A percentile compares a stretch with the other conserved stretches of the same genome.
Conservation (phyloP, 345 rosid species). For the Gossypium mustelinum region DNA sequence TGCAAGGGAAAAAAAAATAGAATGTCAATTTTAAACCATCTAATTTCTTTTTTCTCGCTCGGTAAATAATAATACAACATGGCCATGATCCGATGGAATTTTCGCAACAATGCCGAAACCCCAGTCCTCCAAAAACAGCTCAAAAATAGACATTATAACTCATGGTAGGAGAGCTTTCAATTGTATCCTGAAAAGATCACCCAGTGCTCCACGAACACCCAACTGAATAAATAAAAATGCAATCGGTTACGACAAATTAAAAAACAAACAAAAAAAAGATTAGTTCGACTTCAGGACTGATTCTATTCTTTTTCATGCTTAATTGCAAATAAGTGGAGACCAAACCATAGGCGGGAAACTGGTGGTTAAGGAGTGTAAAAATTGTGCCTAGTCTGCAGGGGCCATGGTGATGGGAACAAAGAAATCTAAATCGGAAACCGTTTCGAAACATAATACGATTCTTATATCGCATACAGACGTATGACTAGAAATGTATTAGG, state of each 20-base stretch:
- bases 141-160: constrained; percentile 7
- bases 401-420: not conserved
- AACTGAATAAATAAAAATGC: constrained; percentile 41
- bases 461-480: not conserved
- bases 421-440: not conserved
- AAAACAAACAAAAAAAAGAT: not conserved
- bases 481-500: not conserved
- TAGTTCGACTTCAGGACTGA: not conserved
- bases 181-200: constrained; percentile 78
- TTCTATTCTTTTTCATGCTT: not conserved
- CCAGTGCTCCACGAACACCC: constrained; percentile 91
- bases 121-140: constrained; percentile 14
- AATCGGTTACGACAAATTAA: not conserved
- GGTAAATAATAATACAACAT: not conserved
- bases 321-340: not conserved
- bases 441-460: not conserved
- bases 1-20: not conserved
- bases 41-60: not conserved
- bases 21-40: not conserved
- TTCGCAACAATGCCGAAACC: constrained; percentile 20
- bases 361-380: not conserved
- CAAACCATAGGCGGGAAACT: not conserved
- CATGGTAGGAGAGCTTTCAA: constrained; percentile 72
- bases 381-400: not conserved
- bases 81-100: constrained; percentile 11